Conservation (phyloP, 1,284 basidiomycete genomes). For the Microbotryomycetes sp. region DNA sequence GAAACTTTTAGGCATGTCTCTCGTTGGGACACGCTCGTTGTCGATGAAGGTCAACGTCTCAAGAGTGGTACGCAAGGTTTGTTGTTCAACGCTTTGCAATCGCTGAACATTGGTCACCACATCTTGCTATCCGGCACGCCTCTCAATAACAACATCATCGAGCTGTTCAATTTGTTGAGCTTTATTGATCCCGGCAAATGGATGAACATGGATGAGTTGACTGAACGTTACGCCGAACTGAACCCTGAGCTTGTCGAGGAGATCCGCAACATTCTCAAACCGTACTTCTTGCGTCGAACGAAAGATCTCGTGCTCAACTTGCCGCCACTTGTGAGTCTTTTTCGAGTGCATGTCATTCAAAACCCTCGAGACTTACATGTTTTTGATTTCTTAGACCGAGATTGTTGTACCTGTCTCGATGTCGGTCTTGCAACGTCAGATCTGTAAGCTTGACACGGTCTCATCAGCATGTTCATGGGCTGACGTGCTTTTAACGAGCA, state of each 20-base stretch:
- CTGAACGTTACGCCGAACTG: constrained; percentile 57
- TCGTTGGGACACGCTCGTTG: constrained; percentile 85
- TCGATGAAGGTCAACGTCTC: constrained; percentile 69
- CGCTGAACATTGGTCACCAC: constrained; percentile 70
- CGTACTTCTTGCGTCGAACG: constrained; percentile 86
- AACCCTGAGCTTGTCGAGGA: constrained; percentile 70
- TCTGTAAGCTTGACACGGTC: constrained; percentile 55
- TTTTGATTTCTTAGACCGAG: constrained; percentile 44
- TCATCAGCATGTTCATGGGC: constrained; percentile 6
- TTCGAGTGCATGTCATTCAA: neutral
- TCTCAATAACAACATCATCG: constrained; percentile 91
- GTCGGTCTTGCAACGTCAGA: constrained; percentile 77
- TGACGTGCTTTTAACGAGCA: constrained; percentile 47
- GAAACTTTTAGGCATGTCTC: constrained; percentile 70
- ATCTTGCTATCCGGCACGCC: constrained; percentile 93
- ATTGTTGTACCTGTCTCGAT: constrained; percentile 85
- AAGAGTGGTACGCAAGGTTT: constrained; percentile 57
- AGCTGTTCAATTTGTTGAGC: constrained; percentile 90
- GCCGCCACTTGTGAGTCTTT: constrained; percentile 67
- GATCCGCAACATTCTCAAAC: constrained; percentile 67
- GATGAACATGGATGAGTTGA: constrained; percentile 61
- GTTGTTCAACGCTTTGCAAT: constrained; percentile 74
- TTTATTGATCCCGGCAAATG: constrained; percentile 57
- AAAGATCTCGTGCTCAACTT: constrained; percentile 88
- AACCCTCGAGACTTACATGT: neutral